A percentile compares a stretch with the other conserved stretches of the same genome.
These are phyloP conservation scores for Pilatotrama ljubarskyi DNA, from an alignment of 768 basidiomycete species.

Conservation along the genomic window DNA sequence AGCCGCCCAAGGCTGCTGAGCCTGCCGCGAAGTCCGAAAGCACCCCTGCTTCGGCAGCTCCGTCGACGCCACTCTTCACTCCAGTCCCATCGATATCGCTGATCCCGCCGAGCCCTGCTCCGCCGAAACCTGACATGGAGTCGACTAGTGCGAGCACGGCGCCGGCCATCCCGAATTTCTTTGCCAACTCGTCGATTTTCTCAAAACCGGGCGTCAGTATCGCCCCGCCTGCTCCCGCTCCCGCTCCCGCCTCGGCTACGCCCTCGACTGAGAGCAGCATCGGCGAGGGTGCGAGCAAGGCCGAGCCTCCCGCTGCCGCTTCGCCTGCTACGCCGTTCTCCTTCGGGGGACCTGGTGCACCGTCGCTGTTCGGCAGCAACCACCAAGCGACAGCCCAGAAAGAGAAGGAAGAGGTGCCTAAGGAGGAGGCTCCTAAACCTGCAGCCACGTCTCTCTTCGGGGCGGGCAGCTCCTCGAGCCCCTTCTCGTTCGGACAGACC, in stretches of 20 bases:
- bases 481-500: slow-evolving; percentile 4
- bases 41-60: slow-evolving; percentile 4
- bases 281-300: not conserved
- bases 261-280: slow-evolving; percentile 21
- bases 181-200: slow-evolving; percentile 51
- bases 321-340: slow-evolving; percentile 3
- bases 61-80: slow-evolving; percentile 14
- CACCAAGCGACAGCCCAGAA: not conserved
- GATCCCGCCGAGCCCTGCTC: slow-evolving; percentile 32
- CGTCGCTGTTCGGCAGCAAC: not conserved
- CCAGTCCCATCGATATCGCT: slow-evolving; percentile 31
- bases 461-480: not conserved
- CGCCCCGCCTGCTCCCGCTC: slow-evolving; percentile 12
- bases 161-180: slow-evolving; percentile 60
- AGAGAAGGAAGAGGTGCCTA: not conserved
- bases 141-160: slow-evolving; percentile 12
- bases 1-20: slow-evolving; percentile 20
- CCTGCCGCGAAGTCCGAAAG: slow-evolving; percentile 3
- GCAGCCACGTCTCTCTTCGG: slow-evolving; percentile 5
- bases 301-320: not conserved
- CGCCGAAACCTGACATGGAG: slow-evolving; percentile 8
- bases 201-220: slow-evolving; percentile 34
- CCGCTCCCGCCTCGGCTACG: slow-evolving; percentile 23
- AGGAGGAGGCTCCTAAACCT: slow-evolving; percentile 8
- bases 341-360: not conserved